A percentile compares a stretch with the other conserved stretches of the same genome.
Conservation (phyloP, 495 filamentous ascomycete genomes). For the Darksidea phi region DNA sequence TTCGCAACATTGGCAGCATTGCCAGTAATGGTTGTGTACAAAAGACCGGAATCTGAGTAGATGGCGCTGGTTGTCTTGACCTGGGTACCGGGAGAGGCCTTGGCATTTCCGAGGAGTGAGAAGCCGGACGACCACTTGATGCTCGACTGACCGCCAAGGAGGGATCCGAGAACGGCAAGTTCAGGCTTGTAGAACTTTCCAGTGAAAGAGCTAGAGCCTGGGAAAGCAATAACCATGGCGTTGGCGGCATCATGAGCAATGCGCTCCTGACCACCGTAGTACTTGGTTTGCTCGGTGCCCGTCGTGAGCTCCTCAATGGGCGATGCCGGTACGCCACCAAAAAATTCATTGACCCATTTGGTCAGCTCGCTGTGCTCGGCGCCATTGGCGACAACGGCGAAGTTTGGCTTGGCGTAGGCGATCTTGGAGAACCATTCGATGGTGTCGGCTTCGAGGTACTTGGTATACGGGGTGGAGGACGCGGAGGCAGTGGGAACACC, state of each 20-base stretch:
- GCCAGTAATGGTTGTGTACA: conserved; percentile 77
- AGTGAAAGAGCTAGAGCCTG: conserved; percentile 75
- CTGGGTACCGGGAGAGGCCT: conserved; percentile 61
- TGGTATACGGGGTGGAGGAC: conserved; percentile 63
- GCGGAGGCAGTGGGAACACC: conserved; percentile 72
- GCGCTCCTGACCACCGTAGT: conserved; percentile 92
- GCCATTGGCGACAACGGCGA: conserved; percentile 87
- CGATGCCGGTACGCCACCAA: conserved; percentile 53
- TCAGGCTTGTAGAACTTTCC: conserved; percentile 80
- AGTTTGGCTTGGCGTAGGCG: conserved; percentile 84
- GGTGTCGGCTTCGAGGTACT: conserved; percentile 71
- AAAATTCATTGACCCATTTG: conserved; percentile 94
- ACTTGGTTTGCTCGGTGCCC: conserved; percentile 62
- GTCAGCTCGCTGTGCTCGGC: conserved; percentile 69
- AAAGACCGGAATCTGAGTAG: conserved; percentile 93
- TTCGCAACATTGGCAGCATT: conserved; percentile 63
- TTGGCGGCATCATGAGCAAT: conserved; percentile 71
- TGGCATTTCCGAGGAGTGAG: conserved; percentile 78
- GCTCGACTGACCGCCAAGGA: conserved; percentile 83
- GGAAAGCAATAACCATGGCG: conserved; percentile 84
- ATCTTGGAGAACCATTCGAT: conserved; percentile 69
- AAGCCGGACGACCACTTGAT: conserved; percentile 97
- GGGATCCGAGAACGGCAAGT: conserved; percentile 78
- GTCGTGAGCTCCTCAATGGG: conserved; percentile 41
- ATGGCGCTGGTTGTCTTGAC: conserved; percentile 70